These are phyloP conservation scores for Staphylotrichum tortipilum DNA, from an alignment of 495 filamentous ascomycete genomes.

Conservation along the genomic window DNA sequence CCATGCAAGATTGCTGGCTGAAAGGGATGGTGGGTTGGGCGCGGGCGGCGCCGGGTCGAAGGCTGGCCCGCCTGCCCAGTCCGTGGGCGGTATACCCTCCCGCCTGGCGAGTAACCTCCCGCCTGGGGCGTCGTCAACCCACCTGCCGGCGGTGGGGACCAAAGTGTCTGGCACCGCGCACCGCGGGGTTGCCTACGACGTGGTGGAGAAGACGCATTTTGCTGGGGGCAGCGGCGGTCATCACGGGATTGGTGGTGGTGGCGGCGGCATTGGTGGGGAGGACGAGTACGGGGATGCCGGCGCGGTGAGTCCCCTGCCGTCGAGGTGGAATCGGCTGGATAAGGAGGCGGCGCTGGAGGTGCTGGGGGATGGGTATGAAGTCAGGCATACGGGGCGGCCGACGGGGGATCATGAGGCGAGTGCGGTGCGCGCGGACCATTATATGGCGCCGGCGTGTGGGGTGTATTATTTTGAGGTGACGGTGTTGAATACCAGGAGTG, in stretches of 20 bases:
- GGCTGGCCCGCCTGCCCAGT: no score
- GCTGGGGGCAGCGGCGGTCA: no score
- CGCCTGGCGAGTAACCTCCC: conserved; percentile 53
- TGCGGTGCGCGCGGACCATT: conserved; percentile 74
- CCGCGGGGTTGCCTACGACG: conserved; percentile 73
- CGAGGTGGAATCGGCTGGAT: conserved; percentile 72
- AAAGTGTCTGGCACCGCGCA: conserved; percentile 50
- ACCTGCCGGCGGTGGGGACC: conserved; percentile 30
- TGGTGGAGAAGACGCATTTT: conserved; percentile 71
- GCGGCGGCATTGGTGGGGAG: no score
- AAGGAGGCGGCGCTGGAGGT: conserved; percentile 68
- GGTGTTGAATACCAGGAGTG: conserved; percentile 72
- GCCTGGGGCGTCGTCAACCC: conserved; percentile 48
- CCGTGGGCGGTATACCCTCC: no score
- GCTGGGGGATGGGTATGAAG: conserved; percentile 63
- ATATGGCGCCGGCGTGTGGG: conserved; percentile 85
- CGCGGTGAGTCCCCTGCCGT: conserved; percentile 59
- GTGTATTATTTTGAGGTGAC: conserved; percentile 96
- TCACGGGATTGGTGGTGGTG: no score
- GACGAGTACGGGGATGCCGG: conserved; percentile 48
- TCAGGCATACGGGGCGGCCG: conserved; percentile 52
- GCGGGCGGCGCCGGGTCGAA: no score
- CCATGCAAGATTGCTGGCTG: conserved; percentile 44
- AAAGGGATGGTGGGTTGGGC: no score
- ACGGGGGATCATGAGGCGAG: conserved; percentile 67